Percentiles rank a stretch among this genome's conserved stretches.
These are phyloP conservation scores for Russula dissimulans DNA, from an alignment of 768 basidiomycete species.

Conservation along the genomic window DNA sequence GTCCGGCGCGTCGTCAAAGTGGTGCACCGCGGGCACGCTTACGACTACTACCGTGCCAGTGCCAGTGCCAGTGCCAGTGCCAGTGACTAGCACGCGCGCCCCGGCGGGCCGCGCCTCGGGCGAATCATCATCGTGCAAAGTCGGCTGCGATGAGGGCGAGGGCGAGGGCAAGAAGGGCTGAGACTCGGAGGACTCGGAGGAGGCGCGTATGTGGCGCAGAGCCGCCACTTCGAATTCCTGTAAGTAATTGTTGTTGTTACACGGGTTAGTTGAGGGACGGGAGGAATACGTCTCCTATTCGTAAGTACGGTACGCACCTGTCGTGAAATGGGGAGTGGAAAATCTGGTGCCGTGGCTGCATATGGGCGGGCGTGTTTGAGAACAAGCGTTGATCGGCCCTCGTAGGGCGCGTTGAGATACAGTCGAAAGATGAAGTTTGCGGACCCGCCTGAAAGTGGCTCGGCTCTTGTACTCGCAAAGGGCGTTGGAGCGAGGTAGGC, in stretches of 20 bases:
- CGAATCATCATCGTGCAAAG: too few relatives aligned
- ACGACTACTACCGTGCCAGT: constrained; percentile 19
- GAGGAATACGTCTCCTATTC: background rate
- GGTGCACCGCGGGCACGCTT: constrained; percentile 40
- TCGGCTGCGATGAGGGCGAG: too few relatives aligned
- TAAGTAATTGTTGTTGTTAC: background rate
- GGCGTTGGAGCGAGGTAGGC: constrained; percentile 40
- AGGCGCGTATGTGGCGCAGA: constrained; percentile 34
- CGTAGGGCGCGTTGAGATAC: constrained; percentile 31
- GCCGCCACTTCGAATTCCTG: constrained; percentile 42
- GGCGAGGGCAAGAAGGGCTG: too few relatives aligned
- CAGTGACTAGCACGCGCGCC: too few relatives aligned
- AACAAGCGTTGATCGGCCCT: constrained; percentile 40
- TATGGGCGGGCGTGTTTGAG: constrained; percentile 47
- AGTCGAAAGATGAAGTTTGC: constrained; percentile 54
- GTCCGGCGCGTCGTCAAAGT: constrained; percentile 35
- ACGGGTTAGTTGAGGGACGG: background rate
- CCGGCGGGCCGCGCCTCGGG: too few relatives aligned
- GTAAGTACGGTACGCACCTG: constrained; percentile 35
- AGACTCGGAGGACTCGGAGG: constrained; percentile 23
- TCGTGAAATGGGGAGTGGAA: constrained; percentile 36
- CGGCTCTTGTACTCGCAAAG: constrained; percentile 36
- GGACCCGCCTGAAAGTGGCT: constrained; percentile 40
- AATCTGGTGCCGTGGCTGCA: constrained; percentile 18
- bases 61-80: background rate